Evolutionary conservation across 192 early-diverging fungal genomes (phyloP), one percentile per base, ranked within the genome.

Genomic region (Lobosporangium transversale): DNA sequence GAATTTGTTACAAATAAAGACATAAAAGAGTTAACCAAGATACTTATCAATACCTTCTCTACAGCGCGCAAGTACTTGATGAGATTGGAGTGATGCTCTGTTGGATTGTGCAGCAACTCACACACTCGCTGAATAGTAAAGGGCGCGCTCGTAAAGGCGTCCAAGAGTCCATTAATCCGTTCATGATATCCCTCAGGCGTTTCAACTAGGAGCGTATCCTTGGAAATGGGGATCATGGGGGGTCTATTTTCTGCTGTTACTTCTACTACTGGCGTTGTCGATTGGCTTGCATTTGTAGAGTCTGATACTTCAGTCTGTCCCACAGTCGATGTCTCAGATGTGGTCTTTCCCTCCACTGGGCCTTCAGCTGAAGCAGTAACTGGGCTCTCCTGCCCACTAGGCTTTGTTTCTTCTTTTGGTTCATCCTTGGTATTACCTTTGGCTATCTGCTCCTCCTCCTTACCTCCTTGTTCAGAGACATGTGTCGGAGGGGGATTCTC

Each of bases 31-130:
- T 37, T 6, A 48, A 11, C 51, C n/a, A n/a, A n/a, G n/a, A n/a
- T n/a, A n/a, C n/a, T n/a, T n/a, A n/a, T n/a, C n/a, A n/a, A 14
- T 47, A 78, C 80, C 74, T 82, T 82, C 56, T 82, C 80, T n/a
- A 82, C 68, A 3, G 80, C 80, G 51, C 73, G 62, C 11, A 82
- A 56, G 20, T 82, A 82, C 31, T 82, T 82, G 24, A 79, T 71
- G 47, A 82, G 61, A 24, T 56, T 70, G 4, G 63, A 53, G 58
- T 82, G 73, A 40, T 82, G 80, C 24, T 79, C 59, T 18, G 68
- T 65, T 2, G 80, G 80, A 12, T 68, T 66, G 14, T 51, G 40
- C 7, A 82, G 26, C 14, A 82, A 47, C 40, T 82, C 80, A 32
- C 80, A 82, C 20, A 82, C 48, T 32, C 80, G 68, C 59, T 82